Base-by-base conservation (phyloP, 2,329 filamentous ascomycete species). In the Paecilomyces niveus region DNA sequence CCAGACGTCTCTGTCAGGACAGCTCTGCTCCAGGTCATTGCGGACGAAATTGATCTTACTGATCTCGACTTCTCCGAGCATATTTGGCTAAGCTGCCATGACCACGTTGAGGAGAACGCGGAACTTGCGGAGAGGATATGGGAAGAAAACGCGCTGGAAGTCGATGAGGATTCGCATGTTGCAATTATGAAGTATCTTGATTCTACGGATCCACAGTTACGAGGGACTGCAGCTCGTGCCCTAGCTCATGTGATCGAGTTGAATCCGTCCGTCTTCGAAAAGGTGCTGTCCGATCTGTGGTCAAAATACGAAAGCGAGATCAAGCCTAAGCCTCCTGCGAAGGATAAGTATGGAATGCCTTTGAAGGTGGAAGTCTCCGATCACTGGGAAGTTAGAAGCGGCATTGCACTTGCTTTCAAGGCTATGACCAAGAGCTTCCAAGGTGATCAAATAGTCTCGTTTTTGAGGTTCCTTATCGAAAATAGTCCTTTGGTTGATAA, bases 311-410 rank as follows among this genome's bases (percentile, higher is more conserved):
- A 81, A 52, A 86, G 92, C 62, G 84, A 93, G 63, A 88, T 90
- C 6, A 95, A 94, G 72, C 89, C 92, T 1, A 86, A 89, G 59
- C 84, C 89, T 53, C 90, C 92, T 10, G 87, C 93, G 67, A 86
- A 93, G 45, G 93, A 99, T 70, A 89, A 93, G 63, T 97, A 91
- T 70, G 94, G 95, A 57, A 96, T 99, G 89, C 89, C 91, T 2
- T 88, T 86, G 68, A 97, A 96, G 76, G 86, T 88, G 70, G 90
- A 97, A 64, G 79, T 92, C 10, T 84, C 89, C 4, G 94, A 99
- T 74, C 89, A 88, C 1, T 99, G 93, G 93, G 92, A 97, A 72
- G 85, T 85, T 11, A 85, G 95, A 64, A 92, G 96, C 68, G 94
- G 94, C 57, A 88, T 97, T 66, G 93, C 91, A 8, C 82, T 92